A percentile compares a stretch with the other conserved stretches of the same genome.
Conservation (phyloP, 2,329 filamentous ascomycete species). For the Endoconidiophora polonica region DNA sequence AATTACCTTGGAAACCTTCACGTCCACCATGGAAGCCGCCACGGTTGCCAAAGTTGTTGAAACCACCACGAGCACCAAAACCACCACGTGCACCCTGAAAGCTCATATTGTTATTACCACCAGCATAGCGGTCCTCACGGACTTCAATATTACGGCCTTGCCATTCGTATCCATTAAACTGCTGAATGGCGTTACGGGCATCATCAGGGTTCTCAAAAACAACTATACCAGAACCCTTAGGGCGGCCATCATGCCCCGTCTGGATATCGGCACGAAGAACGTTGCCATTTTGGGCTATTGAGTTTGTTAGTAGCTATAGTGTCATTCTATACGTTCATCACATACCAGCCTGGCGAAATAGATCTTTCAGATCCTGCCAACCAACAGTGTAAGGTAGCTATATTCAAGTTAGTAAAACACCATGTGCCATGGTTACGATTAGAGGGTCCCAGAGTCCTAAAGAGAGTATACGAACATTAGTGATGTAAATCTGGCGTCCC, state of each 20-base stretch:
- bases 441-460: constrained; percentile 12
- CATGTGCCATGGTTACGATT: constrained; percentile 13
- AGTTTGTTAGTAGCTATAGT: constrained; percentile 1
- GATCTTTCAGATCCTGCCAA: constrained; percentile 97
- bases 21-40: constrained; percentile 43
- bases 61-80: constrained; percentile 41
- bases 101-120: constrained; percentile 32
- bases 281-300: constrained; percentile 42
- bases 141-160: constrained; percentile 87
- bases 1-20: constrained; percentile 41
- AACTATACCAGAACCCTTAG: constrained; percentile 93
- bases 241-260: constrained; percentile 73
- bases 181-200: constrained; percentile 85
- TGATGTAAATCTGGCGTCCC: constrained; percentile 86
- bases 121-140: constrained; percentile 86
- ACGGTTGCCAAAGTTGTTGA: constrained; percentile 39
- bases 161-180: constrained; percentile 99
- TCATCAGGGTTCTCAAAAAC: constrained; percentile 92
- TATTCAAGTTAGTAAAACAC: constrained; percentile 18
- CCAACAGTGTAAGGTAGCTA: constrained; percentile 95
- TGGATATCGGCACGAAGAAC: constrained; percentile 95
- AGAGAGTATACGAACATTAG: constrained; percentile 63
- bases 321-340: constrained; percentile 16
- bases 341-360: constrained; percentile 96
- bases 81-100: constrained; percentile 43